A percentile compares a stretch with the other conserved stretches of the same genome.
These are phyloP conservation scores for Papiliotrema flavescens DNA, from an alignment of 1,284 basidiomycete genomes.

Conservation along the genomic window DNA sequence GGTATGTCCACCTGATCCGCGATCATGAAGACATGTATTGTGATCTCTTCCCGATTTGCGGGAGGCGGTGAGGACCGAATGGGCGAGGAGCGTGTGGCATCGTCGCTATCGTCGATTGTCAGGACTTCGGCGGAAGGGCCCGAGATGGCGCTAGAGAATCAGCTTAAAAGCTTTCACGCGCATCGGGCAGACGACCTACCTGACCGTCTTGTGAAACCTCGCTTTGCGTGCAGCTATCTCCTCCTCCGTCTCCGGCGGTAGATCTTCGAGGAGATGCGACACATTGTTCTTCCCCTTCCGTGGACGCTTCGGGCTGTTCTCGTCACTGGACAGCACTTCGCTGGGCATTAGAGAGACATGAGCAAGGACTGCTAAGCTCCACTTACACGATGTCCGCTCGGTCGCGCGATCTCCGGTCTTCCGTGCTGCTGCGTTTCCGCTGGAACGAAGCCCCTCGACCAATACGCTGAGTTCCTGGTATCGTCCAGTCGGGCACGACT, in stretches of 20 bases:
- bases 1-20: constrained; percentile 20
- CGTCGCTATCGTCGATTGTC: neutral
- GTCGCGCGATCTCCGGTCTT: constrained; percentile 5
- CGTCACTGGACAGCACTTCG: neutral
- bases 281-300: constrained; percentile 2
- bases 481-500: constrained; percentile 19
- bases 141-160: neutral
- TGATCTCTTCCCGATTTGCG: constrained; percentile 8
- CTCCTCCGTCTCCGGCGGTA: constrained; percentile 1
- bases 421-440: constrained; percentile 13
- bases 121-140: constrained; percentile 6
- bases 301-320: neutral
- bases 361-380: neutral
- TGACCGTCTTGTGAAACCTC: neutral
- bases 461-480: neutral
- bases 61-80: neutral
- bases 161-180: neutral
- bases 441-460: constrained; percentile 3
- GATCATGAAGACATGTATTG: constrained; percentile 30
- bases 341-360: neutral
- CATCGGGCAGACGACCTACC: neutral
- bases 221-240: neutral
- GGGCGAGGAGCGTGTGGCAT: neutral
- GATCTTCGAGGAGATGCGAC: neutral
- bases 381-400: neutral